Percentiles rank a stretch among this genome's conserved stretches.
phyloP scores from a whole-genome alignment of 2,329 filamentous ascomycete genomes.

The Byssochlamys sp. region DNA sequence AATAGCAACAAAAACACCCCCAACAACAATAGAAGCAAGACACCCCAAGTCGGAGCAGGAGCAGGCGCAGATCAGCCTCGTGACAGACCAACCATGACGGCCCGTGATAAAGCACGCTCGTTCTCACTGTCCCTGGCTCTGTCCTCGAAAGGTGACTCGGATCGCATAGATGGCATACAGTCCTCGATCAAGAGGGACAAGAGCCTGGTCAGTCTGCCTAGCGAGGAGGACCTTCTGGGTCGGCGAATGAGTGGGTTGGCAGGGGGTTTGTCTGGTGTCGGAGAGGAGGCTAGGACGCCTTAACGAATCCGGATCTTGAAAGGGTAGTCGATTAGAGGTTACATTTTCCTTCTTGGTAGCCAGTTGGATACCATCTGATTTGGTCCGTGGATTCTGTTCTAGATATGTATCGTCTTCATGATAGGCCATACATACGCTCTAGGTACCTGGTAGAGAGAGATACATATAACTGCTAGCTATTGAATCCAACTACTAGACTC shows the following conservation, averaged over 20 bases:
- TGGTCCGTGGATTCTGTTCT: no score
- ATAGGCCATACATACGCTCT: no score
- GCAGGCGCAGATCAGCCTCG: not conserved
- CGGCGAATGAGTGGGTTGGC: slow-evolving; percentile 9
- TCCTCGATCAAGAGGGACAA: slow-evolving; percentile 26
- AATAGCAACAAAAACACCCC: no score
- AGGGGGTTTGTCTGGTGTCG: slow-evolving; percentile 9
- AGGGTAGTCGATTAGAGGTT: no score
- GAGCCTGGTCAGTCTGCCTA: slow-evolving; percentile 45
- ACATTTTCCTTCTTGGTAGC: no score
- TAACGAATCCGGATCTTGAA: not conserved
- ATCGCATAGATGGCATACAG: slow-evolving; percentile 12
- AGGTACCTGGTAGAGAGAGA: no score
- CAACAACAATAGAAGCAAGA: not conserved
- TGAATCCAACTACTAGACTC: no score
- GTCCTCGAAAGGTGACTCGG: slow-evolving; percentile 11
- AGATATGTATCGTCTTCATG: no score
- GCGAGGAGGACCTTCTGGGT: slow-evolving; percentile 47
- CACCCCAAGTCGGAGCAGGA: not conserved
- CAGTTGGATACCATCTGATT: no score
- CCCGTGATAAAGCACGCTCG: not conserved
- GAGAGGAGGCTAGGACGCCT: slow-evolving; percentile 8
- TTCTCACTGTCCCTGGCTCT: slow-evolving; percentile 1
- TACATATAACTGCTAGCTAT: no score
- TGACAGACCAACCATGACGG: not conserved